Evolutionary conservation across 2,329 filamentous ascomycete species (phyloP).

Genomic region (Tolypocladium pustulatum): DNA sequence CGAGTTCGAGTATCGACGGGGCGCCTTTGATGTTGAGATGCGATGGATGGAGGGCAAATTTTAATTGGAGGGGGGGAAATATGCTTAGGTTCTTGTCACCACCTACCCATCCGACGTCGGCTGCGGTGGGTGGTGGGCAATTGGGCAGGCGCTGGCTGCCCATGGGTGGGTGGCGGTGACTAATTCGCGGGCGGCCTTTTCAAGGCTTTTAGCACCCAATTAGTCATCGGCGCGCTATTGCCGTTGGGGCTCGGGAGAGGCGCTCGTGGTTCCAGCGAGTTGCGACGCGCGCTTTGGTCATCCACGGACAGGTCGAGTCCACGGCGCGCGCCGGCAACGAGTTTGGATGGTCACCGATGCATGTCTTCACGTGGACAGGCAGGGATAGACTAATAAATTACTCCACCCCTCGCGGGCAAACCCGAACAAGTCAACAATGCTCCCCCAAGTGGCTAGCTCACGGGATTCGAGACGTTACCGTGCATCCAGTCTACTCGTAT

Average conservation of each 20-base stretch:
- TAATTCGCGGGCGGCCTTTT: neutral
- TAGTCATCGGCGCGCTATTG: neutral
- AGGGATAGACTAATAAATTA: too few relatives aligned
- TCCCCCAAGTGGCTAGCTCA: neutral
- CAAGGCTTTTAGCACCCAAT: neutral
- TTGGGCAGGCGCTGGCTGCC: too few relatives aligned
- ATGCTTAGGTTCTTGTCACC: neutral
- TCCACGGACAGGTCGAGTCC: neutral
- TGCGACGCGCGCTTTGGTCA: neutral
- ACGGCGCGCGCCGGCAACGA: too few relatives aligned
- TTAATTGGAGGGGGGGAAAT: neutral
- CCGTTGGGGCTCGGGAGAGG: neutral
- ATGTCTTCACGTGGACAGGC: too few relatives aligned
- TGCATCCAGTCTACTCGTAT: neutral
- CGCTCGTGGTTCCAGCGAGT: neutral
- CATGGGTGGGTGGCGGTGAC: neutral
- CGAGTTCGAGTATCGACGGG: neutral
- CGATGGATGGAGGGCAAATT: neutral
- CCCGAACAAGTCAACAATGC: neutral
- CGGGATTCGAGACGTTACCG: neutral
- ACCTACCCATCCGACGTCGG: neutral
- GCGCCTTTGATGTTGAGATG: neutral
- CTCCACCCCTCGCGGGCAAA: neutral
- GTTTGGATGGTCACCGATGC: too few relatives aligned
- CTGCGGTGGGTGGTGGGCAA: neutral